phyloP scores from a whole-genome alignment of 441 rosid species.

The Erodium trifolium region DNA sequence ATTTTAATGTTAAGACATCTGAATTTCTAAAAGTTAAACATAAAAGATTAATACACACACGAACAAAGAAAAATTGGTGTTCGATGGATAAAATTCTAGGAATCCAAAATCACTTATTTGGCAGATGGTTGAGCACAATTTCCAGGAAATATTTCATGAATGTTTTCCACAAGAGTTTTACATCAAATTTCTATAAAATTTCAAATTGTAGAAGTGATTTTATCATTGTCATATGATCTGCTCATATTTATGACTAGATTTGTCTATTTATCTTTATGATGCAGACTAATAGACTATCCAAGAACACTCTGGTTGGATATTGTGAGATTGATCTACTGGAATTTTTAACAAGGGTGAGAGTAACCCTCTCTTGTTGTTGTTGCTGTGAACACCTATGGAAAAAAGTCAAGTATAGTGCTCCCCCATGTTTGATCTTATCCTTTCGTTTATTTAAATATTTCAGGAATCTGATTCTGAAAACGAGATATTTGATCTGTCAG shows the following conservation, averaged over 20 bases:
- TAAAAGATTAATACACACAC: neutral
- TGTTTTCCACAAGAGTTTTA: neutral
- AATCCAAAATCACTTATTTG: neutral
- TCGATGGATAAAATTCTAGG: neutral
- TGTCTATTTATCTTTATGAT: slow-evolving; percentile 18
- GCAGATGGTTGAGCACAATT: neutral
- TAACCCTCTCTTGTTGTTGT: slow-evolving; percentile 7
- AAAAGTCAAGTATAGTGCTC: neutral
- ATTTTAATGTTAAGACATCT: neutral
- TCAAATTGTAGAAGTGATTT: slow-evolving; percentile 3
- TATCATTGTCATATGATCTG: neutral
- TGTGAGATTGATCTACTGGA: slow-evolving; percentile 78
- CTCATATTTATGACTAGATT: slow-evolving; percentile 1
- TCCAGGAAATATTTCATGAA: neutral
- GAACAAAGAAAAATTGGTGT: neutral
- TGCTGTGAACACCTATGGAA: neutral
- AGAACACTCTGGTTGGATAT: slow-evolving; percentile 61
- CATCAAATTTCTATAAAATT: neutral
- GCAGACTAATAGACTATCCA: slow-evolving; percentile 77
- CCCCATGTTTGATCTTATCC: neutral
- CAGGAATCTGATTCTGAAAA: slow-evolving; percentile 58
- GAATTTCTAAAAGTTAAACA: neutral
- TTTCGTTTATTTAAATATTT: slow-evolving; percentile 8
- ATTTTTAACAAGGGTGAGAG: slow-evolving; percentile 47
- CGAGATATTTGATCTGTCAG: slow-evolving; percentile 49